These are phyloP conservation scores for Coemansia sp. DNA, from an alignment of 192 early-diverging fungal species.

Conservation along the genomic window DNA sequence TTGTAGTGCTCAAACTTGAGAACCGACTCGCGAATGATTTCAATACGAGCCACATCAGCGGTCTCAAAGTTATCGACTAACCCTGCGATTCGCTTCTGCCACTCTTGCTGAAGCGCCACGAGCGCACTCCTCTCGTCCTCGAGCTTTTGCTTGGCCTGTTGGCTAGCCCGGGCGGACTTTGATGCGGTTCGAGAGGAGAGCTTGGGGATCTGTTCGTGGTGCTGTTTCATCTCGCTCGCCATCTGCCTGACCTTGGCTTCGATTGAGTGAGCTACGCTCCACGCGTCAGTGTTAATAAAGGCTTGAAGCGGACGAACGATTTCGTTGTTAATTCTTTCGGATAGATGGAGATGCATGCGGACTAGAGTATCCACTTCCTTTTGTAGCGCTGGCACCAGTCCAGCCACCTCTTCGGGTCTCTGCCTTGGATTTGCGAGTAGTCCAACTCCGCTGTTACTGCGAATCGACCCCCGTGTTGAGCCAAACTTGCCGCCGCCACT, in stretches of 20 bases:
- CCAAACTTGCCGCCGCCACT: slow-evolving; percentile 9
- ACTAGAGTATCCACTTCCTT: slow-evolving; percentile 25
- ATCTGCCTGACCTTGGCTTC: slow-evolving; percentile 18
- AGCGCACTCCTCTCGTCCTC: slow-evolving; percentile 34
- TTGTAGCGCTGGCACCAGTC: slow-evolving; percentile 24
- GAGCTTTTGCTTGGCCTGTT: slow-evolving; percentile 35
- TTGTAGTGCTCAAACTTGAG: slow-evolving; percentile 52
- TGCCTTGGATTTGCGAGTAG: slow-evolving; percentile 1
- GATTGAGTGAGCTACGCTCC: slow-evolving; percentile 23
- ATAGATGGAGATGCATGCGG: slow-evolving; percentile 44
- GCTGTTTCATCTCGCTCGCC: slow-evolving; percentile 30
- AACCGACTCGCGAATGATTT: slow-evolving; percentile 35
- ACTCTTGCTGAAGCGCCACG: slow-evolving; percentile 35
- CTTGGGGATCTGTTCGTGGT: slow-evolving; percentile 45
- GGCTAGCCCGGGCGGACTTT: slow-evolving; percentile 36
- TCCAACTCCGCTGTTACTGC: slow-evolving; percentile 2
- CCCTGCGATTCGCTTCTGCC: slow-evolving; percentile 31
- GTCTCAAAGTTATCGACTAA: slow-evolving; percentile 46
- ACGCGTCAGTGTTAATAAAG: slow-evolving; percentile 26
- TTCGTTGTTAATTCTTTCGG: slow-evolving; percentile 43
- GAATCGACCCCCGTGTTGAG: slow-evolving; percentile 14
- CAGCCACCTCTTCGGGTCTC: slow-evolving; percentile 6
- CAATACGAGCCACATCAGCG: slow-evolving; percentile 39
- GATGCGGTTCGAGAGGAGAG: slow-evolving; percentile 36
- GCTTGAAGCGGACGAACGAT: slow-evolving; percentile 28